phyloP scores from a whole-genome alignment of 1,139 yeast species.

The Geotrichum histeridarum region DNA sequence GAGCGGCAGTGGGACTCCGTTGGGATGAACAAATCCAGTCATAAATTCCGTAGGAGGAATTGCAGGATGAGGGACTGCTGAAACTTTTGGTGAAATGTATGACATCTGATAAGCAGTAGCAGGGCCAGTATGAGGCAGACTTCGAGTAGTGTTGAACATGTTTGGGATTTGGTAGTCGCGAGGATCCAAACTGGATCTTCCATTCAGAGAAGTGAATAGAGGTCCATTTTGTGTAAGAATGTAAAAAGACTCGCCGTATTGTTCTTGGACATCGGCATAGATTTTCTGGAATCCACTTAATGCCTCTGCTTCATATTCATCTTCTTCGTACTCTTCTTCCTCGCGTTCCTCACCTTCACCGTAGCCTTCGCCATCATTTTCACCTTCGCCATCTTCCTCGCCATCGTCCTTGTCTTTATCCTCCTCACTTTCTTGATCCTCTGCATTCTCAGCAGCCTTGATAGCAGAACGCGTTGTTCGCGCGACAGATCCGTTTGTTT shows the following conservation, averaged over 20 bases:
- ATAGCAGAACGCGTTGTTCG: constrained; percentile 19
- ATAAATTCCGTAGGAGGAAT: constrained; percentile 62
- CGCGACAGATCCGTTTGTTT: constrained; percentile 11
- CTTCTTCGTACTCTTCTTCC: constrained; percentile 25
- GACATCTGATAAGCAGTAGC: constrained; percentile 45
- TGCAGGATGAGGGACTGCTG: constrained; percentile 58
- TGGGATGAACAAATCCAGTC: constrained; percentile 74
- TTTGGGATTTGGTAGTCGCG: constrained; percentile 58
- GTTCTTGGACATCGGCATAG: constrained; percentile 51
- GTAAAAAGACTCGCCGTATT: constrained; percentile 62
- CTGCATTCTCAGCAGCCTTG: constrained; percentile 5
- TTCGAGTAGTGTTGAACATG: constrained; percentile 53
- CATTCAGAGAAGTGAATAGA: constrained; percentile 60
- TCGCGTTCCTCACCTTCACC: constrained; percentile 12
- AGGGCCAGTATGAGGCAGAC: constrained; percentile 48
- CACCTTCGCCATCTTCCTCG: constrained; percentile 24
- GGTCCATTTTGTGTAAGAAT: constrained; percentile 51
- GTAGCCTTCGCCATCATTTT: constrained; percentile 15
- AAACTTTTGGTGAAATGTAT: constrained; percentile 46
- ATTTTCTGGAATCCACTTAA: constrained; percentile 63
- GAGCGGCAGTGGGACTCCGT: constrained; percentile 75
- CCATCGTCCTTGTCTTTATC: constrained; percentile 13
- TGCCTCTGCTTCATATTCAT: constrained; percentile 36
- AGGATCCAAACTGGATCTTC: constrained; percentile 62
- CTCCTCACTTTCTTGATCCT: constrained; percentile 23